These are phyloP conservation scores for Sindora glabra DNA, from an alignment of 306 rosid species.

Conservation along the genomic window DNA sequence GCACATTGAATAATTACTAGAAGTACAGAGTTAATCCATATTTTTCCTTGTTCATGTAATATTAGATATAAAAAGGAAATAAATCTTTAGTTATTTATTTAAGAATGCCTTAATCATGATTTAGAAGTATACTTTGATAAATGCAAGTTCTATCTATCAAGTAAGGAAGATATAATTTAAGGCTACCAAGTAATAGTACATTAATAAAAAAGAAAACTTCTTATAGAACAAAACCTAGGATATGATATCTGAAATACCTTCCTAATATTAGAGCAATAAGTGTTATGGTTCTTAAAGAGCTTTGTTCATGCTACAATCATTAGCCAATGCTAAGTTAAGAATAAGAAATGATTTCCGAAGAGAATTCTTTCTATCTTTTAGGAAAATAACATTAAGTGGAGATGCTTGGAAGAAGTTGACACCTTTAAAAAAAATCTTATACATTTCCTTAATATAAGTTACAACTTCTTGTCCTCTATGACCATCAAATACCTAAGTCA, in stretches of 20 bases:
- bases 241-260: constrained; percentile 40
- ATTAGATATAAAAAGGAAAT: too few relatives aligned
- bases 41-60: too few relatives aligned
- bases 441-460: constrained; percentile 70
- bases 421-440: constrained; percentile 70
- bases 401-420: constrained; percentile 57
- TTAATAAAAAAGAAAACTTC: too few relatives aligned
- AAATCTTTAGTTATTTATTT: too few relatives aligned
- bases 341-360: constrained; percentile 58
- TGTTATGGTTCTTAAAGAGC: constrained; percentile 86
- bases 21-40: not conserved
- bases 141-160: too few relatives aligned
- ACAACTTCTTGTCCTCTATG: constrained; percentile 99
- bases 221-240: too few relatives aligned
- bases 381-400: constrained; percentile 43
- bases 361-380: constrained; percentile 55
- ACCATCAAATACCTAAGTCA: constrained; percentile 90
- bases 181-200: too few relatives aligned
- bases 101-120: too few relatives aligned
- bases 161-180: too few relatives aligned
- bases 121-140: too few relatives aligned
- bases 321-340: constrained; percentile 82
- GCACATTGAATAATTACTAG: not conserved
- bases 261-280: constrained; percentile 81
- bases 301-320: constrained; percentile 64